These are phyloP conservation scores for Carpinus fangiana DNA, from an alignment of 306 rosid genomes.

Conservation along the genomic window DNA sequence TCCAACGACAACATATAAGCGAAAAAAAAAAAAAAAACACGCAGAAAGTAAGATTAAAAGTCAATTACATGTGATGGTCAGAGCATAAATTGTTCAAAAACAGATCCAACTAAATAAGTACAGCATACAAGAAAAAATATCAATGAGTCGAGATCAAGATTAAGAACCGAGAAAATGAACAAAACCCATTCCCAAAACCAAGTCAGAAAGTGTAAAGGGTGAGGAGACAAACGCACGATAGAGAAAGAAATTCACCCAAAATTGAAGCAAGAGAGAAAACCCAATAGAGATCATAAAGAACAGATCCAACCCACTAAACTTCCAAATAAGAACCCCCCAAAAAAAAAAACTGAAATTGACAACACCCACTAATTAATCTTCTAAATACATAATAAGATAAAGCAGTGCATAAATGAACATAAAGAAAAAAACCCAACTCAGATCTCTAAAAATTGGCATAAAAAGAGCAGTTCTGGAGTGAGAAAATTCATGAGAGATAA, in stretches of 20 bases:
- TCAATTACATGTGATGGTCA: slow-evolving; percentile 6
- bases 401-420: slow-evolving; percentile 8
- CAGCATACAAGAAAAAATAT: slow-evolving; percentile 6
- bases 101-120: slow-evolving; percentile 14
- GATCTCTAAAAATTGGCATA: slow-evolving; percentile 42
- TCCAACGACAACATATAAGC: slow-evolving; percentile 21
- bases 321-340: neutral
- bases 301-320: slow-evolving; percentile 48
- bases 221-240: neutral
- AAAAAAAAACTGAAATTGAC: slow-evolving; percentile 15
- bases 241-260: slow-evolving; percentile 2
- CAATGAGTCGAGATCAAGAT: slow-evolving; percentile 10
- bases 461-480: slow-evolving; percentile 3
- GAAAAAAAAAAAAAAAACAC: neutral
- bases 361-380: neutral
- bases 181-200: slow-evolving; percentile 21
- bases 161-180: slow-evolving; percentile 6
- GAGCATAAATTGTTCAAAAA: slow-evolving; percentile 11
- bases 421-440: slow-evolving; percentile 32
- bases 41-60: neutral
- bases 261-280: neutral
- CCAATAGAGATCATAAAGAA: slow-evolving; percentile 5
- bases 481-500: slow-evolving; percentile 11
- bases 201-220: slow-evolving; percentile 9
- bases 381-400: neutral